Evolutionary conservation across 163 green algal species (phyloP), one percentile per base, ranked within the genome.

Genomic region (Scenedesmus sp.): DNA sequence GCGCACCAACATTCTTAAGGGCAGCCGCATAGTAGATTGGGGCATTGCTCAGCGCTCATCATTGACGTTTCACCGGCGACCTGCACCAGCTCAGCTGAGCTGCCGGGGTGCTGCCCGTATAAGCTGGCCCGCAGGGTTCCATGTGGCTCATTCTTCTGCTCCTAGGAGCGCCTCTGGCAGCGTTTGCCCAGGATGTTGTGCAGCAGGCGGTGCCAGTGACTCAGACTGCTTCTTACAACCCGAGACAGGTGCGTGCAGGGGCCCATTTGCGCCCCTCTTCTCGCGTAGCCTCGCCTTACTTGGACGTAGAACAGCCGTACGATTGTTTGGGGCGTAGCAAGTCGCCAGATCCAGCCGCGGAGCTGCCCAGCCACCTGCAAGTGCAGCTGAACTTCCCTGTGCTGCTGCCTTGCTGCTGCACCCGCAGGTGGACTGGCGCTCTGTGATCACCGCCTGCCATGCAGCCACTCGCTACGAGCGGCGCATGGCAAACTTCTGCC

Each of bases 401-500:
- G 62, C 62, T 70, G 62, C 62, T 70, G 62, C 62, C 9, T 18
- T 70, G 20, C 62, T 70, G 62, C 62, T 5, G 3, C 62, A 18
- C 10, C 12, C 12, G 9, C 62, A 70, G 62, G 74, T 82, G n/a
- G 74, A 82, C 52, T 82, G 74, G 74, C 6, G n/a, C 16, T 16
- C n/a, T 82, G 74, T 82, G 2, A 54, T 82, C 26, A 56, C 20
- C 20, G 74, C 74, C n/a, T 82, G 74, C 20, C n/a, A 82, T 54
- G 74, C 74, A 82, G 74, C 74, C 74, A 54, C 74, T 4, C 74
- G 20, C 74, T 52, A 54, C 74, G 74, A 82, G 20, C 74, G 74
- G 20, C 74, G 74, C 74, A 82, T 82, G 74, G 74, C 74, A 8
- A 54, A 52, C 74, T 82, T 82, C 74, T 56, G n/a, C n/a, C n/a